phyloP scores from a whole-genome alignment of 257 asterid genomes.

The Primulina huaijiensis region DNA sequence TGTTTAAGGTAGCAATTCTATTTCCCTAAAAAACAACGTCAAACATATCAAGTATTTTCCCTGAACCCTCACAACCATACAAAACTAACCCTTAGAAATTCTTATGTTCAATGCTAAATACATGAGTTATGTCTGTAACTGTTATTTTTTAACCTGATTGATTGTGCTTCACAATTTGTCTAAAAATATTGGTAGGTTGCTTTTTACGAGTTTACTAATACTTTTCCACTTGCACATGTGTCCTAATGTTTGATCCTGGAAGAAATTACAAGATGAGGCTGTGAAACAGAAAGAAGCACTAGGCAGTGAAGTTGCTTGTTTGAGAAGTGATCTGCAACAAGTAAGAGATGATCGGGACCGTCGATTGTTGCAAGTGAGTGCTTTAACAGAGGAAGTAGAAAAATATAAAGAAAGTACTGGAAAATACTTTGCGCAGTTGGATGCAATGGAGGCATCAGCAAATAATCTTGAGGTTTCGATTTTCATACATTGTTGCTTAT shows the following conservation, averaged over 20 bases:
- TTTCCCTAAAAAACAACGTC: neutral
- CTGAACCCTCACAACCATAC: neutral
- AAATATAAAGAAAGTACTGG: constrained; percentile 63
- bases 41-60: neutral
- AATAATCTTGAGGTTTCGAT: constrained; percentile 63
- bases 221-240: neutral
- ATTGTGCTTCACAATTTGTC: constrained; percentile 1
- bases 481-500: neutral
- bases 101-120: neutral
- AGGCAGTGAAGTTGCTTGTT: constrained; percentile 59
- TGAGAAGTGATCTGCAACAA: constrained; percentile 74
- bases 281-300: constrained; percentile 69
- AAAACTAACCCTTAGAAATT: neutral
- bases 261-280: constrained; percentile 76
- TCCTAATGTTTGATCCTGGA: constrained; percentile 19
- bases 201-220: constrained; percentile 1
- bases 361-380: constrained; percentile 50
- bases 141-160: neutral
- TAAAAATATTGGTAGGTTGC: neutral
- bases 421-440: constrained; percentile 53
- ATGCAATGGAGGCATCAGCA: constrained; percentile 44
- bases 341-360: constrained; percentile 82
- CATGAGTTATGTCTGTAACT: constrained; percentile 5
- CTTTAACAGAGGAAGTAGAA: constrained; percentile 50
- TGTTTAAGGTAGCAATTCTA: neutral